Conservation (phyloP, 1,284 basidiomycete species). For the Sphagnurus paluster region DNA sequence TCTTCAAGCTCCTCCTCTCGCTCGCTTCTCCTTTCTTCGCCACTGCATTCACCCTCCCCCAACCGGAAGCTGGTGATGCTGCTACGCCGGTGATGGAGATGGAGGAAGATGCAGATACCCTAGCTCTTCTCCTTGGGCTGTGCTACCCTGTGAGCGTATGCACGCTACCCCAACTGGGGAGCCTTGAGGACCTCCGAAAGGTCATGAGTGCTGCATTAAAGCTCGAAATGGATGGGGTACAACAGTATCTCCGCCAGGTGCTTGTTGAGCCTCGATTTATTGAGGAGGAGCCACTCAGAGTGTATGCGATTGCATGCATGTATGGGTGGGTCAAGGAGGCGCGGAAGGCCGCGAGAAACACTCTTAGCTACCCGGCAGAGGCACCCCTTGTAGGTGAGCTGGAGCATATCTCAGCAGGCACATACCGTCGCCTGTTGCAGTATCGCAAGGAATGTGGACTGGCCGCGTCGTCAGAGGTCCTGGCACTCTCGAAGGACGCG, state of each 20-base stretch:
- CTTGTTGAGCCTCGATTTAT: constrained; percentile 38
- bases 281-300: constrained; percentile 46
- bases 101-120: constrained; percentile 32
- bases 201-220: constrained; percentile 34
- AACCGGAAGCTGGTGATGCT: constrained; percentile 26
- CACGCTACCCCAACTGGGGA: constrained; percentile 24
- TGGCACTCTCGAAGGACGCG: constrained; percentile 24
- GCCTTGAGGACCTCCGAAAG: constrained; percentile 29
- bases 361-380: constrained; percentile 40
- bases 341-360: constrained; percentile 41
- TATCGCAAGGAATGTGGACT: constrained; percentile 46
- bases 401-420: constrained; percentile 45
- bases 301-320: constrained; percentile 50
- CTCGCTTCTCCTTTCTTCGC: constrained; percentile 47
- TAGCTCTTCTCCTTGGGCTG: constrained; percentile 29
- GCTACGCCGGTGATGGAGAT: constrained; percentile 34
- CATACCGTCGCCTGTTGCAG: constrained; percentile 43
- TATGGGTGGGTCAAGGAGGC: constrained; percentile 44
- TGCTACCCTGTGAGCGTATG: constrained; percentile 35
- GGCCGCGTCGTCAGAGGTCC: constrained; percentile 30
- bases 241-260: constrained; percentile 25
- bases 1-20: constrained; percentile 43
- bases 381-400: constrained; percentile 39
- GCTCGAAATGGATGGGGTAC: constrained; percentile 36
- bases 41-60: constrained; percentile 42